A percentile compares a stretch with the other conserved stretches of the same genome.
Evolutionary conservation across 306 rosid species (phyloP).

Genomic region (Malus orientalis): DNA sequence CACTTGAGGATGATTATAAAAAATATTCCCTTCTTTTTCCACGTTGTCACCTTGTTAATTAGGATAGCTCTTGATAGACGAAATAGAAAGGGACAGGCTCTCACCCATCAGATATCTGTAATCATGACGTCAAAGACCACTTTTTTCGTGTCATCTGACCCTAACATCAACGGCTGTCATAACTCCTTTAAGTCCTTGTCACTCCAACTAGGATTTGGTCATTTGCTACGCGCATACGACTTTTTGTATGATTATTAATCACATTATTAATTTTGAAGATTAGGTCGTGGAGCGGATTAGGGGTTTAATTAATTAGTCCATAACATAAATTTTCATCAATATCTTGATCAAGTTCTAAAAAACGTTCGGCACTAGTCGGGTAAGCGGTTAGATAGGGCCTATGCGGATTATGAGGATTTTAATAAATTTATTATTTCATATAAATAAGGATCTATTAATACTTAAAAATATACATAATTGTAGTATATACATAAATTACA

Average conservation of each 20-base stretch:
- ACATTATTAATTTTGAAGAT: background rate
- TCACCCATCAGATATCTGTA: constrained; percentile 1
- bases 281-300: background rate
- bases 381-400: fast-evolving
- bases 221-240: constrained; percentile 6
- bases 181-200: background rate
- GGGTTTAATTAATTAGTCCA: background rate
- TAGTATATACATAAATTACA: too few relatives aligned
- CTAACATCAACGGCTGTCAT: constrained; percentile 17
- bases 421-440: too few relatives aligned
- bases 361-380: too few relatives aligned
- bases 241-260: background rate
- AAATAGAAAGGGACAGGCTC: constrained; percentile 9
- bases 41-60: background rate
- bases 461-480: too few relatives aligned
- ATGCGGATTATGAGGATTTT: too few relatives aligned
- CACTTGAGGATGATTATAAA: too few relatives aligned
- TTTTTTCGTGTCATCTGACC: background rate
- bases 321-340: background rate
- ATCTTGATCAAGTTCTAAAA: background rate
- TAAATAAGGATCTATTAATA: too few relatives aligned
- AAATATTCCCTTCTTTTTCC: background rate
- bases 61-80: background rate
- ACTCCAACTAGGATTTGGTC: background rate
- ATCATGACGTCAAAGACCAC: constrained; percentile 20